Evolutionary conservation across 164 flowering plant genomes (phyloP), one percentile per base, ranked within the genome.

Genomic region (Macadamia integrifolia): DNA sequence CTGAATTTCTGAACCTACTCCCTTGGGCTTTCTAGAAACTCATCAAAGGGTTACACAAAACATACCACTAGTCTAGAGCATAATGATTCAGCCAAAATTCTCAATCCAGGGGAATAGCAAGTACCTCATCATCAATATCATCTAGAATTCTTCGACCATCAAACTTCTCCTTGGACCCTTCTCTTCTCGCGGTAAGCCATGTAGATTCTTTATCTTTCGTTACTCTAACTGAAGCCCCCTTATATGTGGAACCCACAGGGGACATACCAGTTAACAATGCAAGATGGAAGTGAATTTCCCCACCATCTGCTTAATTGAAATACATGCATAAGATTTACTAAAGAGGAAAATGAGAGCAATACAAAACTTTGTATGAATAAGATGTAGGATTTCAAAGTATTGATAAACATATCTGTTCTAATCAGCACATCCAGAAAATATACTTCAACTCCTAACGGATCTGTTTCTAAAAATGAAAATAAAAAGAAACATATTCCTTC

Each of bases 181-280:
- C 88, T 76, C 81, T 80, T 75, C 72, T 84, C 12, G 90, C 97
- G 69, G 90, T 92, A 40, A 92, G 83, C 89, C 86, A 87, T 10
- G 97, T 87, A 64, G 65, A 9, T 23, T 44, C 11, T 18, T 66
- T 65, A 11, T 58, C 66, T 60, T 44, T 66, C 1, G 43, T 9
- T 17, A 42, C 74, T 74, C 71, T 86, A 61, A 84, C 94, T 69
- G 88, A 81, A 77, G 72, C 90, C 58, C 82, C 87, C 80, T 77
- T 88, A 76, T 80, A 80, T 18, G 59, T 75, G 17, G 82, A 80
- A 68, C 95, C 95, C 3, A 85, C 61, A 13, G 89, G 78, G 62
- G 83, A 74, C 49, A 87, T 40, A 18, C 95, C 92, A 68, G 69
- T 74, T 62, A 93, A 84, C 48, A 87, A 29, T 55, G 77, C 73